Evolutionary conservation across 208 protist species (phyloP).

Genomic region (Leishmania gerbilli): DNA sequence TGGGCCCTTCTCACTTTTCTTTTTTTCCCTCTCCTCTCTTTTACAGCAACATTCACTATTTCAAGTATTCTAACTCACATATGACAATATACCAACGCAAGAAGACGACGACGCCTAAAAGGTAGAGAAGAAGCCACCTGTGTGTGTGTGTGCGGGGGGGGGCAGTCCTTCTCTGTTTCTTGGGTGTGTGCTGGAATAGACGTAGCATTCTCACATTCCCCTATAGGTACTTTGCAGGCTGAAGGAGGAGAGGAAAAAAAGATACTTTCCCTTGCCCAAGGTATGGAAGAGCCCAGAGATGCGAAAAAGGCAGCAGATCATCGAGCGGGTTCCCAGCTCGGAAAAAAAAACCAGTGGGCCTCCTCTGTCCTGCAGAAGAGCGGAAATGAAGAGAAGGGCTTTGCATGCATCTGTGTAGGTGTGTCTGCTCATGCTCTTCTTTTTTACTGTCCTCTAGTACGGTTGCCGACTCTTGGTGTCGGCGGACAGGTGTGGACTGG

Average conservation of each 20-base stretch:
- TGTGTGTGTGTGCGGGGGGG: neutral
- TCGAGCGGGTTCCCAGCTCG: neutral
- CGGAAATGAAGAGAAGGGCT: neutral
- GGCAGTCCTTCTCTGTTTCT: neutral
- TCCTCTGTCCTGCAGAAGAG: neutral
- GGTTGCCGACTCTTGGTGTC: neutral
- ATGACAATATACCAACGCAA: neutral
- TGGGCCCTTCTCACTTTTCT: constrained; percentile 6
- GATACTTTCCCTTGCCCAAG: neutral
- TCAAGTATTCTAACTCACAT: neutral
- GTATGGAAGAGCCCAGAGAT: neutral
- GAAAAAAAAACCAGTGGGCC: neutral
- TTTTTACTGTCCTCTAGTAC: neutral
- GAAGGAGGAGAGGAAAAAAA: neutral
- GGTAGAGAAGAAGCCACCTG: neutral
- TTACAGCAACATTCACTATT: neutral
- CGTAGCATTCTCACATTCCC: neutral
- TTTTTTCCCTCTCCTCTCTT: neutral
- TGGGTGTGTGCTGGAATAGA: neutral
- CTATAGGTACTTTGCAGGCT: neutral
- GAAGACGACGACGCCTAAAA: neutral
- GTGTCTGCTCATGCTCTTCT: neutral
- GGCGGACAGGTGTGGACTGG: neutral
- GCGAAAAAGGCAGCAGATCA: neutral
- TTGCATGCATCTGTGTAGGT: neutral